A percentile compares a stretch with the other conserved stretches of the same genome.
Conservation (phyloP, 116 monocot genomes). For the Cymodocea nodosa region DNA sequence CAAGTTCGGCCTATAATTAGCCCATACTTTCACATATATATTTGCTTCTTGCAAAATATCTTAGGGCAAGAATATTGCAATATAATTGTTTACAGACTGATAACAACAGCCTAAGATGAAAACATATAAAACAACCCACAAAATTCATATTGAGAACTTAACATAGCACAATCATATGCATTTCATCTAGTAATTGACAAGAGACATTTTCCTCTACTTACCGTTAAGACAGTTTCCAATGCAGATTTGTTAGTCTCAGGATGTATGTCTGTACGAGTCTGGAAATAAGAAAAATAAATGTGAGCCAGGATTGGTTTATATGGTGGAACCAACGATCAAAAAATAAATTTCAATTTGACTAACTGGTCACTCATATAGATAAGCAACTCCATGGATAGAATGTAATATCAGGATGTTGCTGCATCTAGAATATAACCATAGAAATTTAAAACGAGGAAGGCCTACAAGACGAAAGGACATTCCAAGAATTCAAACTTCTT, state of each 20-base stretch:
- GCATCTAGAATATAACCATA: not conserved
- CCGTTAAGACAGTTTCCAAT: conserved; percentile 93
- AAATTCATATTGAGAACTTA: too few species aligned
- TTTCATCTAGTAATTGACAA: too few species aligned
- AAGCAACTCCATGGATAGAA: not conserved
- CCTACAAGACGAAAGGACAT: too few species aligned
- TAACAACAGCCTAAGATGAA: too few species aligned
- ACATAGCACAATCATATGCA: not conserved
- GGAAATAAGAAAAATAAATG: conserved; percentile 16
- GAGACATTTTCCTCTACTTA: too few species aligned
- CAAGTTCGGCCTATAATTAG: too few species aligned
- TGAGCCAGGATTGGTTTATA: not conserved
- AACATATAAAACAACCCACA: too few species aligned
- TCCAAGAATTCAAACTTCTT: too few species aligned
- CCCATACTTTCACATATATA: too few species aligned
- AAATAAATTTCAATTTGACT: not conserved
- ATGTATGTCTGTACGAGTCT: conserved; percentile 95
- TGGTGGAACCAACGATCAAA: not conserved
- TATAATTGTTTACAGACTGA: too few species aligned
- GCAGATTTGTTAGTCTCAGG: conserved; percentile 89
- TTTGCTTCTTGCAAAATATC: too few species aligned
- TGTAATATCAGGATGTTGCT: not conserved
- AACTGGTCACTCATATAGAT: not conserved
- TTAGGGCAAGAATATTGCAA: too few species aligned
- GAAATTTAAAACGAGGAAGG: not conserved